Base-by-base conservation (phyloP, 768 basidiomycete genomes). In the Suillus paluster region DNA sequence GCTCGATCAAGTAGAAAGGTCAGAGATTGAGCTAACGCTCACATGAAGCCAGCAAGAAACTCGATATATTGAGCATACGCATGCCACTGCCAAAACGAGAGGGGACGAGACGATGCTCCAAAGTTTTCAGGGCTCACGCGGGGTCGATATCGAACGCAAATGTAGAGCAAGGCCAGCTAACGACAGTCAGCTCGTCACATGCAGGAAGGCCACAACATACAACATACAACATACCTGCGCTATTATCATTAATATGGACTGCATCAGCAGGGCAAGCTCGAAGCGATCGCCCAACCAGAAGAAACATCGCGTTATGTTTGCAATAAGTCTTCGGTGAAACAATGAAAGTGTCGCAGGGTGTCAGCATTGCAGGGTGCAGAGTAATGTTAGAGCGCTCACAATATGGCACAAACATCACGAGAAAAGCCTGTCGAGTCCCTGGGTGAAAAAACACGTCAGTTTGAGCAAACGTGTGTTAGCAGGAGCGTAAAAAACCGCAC, bases 401-500 rank as follows among this genome's bases (percentile, higher is more conserved):
- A 76, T 62, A 95, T 94, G 9, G 90, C 93, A 69, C 92, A 94
- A 58, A 94, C 87, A 71, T 95, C 93, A 69, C 86, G 84, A 59
- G 93, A 94, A 71, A 95, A 95, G 3, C 93, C 93, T 44, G 90
- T 90, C 5, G 92, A 83, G 67, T 94, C 91, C 75, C 93, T 94
- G 58, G 46, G 34, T 56, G 57, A 57, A 41, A 19, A 66, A 48
- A 60, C n/a, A 19, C 42, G 23, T 49, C 17, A 44, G 53, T 21
- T 48, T 62, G 57, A 67, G 50, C 30, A 41, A 49, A 50, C 56
- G 59, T 27, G 27, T 42, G n/a, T 41, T 27, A 33, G 41, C 27
- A 67, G 25, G 38, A 57, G 49, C 21, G 44, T 41, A 59, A 42
- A 57, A 63, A 25, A 15, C 72, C 82, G 61, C 55, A 84, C 91